A percentile compares a stretch with the other conserved stretches of the same genome.
Conservation (phyloP, 106 monocot genomes). For the Platanthera zijinensis region DNA sequence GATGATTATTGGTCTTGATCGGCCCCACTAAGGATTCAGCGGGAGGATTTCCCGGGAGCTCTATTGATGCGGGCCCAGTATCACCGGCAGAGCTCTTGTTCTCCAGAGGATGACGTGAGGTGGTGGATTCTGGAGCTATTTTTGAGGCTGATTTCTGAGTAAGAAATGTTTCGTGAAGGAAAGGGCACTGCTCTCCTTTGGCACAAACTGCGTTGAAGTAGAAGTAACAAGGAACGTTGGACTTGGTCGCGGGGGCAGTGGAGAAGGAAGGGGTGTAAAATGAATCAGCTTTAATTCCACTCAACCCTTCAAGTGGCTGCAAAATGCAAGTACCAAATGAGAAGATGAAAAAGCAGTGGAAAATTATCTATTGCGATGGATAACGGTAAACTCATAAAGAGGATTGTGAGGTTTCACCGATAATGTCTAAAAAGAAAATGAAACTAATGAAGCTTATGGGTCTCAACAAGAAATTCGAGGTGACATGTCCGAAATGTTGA, state of each 20-base stretch:
- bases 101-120: conserved; percentile 9
- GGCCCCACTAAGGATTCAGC: conserved; percentile 15
- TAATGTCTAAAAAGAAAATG: too few species aligned
- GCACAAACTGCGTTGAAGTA: conserved; percentile 39
- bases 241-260: conserved; percentile 15
- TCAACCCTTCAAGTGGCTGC: conserved; percentile 43
- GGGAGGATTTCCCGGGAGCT: conserved; percentile 20
- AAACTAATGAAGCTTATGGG: too few species aligned
- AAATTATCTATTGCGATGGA: neutral
- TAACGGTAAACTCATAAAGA: neutral
- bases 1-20: conserved; percentile 4
- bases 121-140: conserved; percentile 2
- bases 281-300: conserved; percentile 16
- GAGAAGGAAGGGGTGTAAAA: neutral
- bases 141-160: conserved; percentile 11
- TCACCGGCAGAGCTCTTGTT: conserved; percentile 23
- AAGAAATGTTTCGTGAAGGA: conserved; percentile 27
- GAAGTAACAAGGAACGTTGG: conserved; percentile 46
- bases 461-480: too few species aligned
- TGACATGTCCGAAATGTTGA: too few species aligned
- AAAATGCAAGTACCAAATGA: conserved; percentile 1
- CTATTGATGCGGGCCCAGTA: conserved; percentile 23
- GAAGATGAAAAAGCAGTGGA: neutral
- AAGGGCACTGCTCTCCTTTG: conserved; percentile 52
- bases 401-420: too few species aligned